phyloP scores from a whole-genome alignment of 345 rosid species.

The Brassica carinata region DNA sequence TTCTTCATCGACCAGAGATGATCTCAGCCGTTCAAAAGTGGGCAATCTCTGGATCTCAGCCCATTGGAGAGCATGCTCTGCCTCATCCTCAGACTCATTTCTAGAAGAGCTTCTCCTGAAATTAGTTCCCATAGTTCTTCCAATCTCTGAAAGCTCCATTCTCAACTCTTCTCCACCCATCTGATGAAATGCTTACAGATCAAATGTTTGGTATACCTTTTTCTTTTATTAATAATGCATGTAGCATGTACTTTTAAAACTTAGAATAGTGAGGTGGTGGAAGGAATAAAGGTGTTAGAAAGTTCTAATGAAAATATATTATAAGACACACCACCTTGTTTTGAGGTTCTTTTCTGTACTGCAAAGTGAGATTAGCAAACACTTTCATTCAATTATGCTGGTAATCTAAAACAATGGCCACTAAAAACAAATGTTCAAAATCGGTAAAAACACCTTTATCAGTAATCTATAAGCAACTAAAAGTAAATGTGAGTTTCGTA shows the following conservation, averaged over 20 bases:
- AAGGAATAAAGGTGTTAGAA: not conserved
- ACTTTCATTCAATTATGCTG: not conserved
- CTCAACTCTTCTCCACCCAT: slow-evolving; percentile 46
- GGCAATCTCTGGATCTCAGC: slow-evolving; percentile 73
- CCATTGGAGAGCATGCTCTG: slow-evolving; percentile 60
- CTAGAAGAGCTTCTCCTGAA: slow-evolving; percentile 44
- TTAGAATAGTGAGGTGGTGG: not conserved
- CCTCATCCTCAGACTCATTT: slow-evolving; percentile 37
- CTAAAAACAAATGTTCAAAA: too few relatives aligned
- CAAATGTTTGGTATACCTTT: not conserved
- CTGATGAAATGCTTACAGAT: not conserved
- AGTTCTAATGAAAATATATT: not conserved
- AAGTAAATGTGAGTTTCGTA: not conserved
- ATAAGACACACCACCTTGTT: not conserved
- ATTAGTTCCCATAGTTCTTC: slow-evolving; percentile 57
- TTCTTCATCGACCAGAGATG: slow-evolving; percentile 48
- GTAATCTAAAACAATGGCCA: not conserved
- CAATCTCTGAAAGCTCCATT: slow-evolving; percentile 53
- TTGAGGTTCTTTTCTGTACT: not conserved
- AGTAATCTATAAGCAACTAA: too few relatives aligned
- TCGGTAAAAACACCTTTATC: too few relatives aligned
- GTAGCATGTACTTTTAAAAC: not conserved
- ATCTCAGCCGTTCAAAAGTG: slow-evolving; percentile 54
- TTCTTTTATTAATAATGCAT: not conserved
- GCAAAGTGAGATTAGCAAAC: not conserved